Evolutionary conservation across 176 grass and related monocot genomes (phyloP).

Genomic region (Chrysopogon serrulatus): DNA sequence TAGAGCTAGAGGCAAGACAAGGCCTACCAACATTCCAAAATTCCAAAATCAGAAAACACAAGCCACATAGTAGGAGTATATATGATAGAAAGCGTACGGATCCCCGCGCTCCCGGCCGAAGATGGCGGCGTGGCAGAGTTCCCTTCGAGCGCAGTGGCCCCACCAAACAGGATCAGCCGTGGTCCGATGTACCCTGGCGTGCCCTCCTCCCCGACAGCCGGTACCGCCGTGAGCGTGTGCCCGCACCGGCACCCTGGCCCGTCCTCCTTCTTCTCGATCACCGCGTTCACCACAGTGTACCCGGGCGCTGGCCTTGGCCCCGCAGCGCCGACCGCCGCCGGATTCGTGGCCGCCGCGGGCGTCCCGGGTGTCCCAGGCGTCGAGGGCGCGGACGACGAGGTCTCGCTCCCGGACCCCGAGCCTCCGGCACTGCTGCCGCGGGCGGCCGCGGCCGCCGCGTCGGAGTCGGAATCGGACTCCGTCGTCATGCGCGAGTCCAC

Average conservation of each 20-base stretch:
- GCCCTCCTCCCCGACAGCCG: slow-evolving; percentile 86
- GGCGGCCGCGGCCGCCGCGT: slow-evolving; percentile 28
- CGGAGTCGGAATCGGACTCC: slow-evolving; percentile 70
- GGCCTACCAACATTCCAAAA: background rate
- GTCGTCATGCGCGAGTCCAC: slow-evolving; percentile 76
- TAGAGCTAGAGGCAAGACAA: background rate
- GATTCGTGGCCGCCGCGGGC: background rate
- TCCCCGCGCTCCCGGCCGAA: slow-evolving; percentile 78
- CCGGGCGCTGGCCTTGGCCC: slow-evolving; percentile 70
- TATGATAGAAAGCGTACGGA: slow-evolving; percentile 60
- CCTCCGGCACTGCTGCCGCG: slow-evolving; percentile 13
- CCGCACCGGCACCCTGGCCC: slow-evolving; percentile 86
- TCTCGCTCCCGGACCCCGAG: slow-evolving; percentile 22
- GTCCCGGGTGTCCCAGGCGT: slow-evolving; percentile 27
- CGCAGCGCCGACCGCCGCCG: slow-evolving; percentile 12
- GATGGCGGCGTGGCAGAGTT: slow-evolving; percentile 84
- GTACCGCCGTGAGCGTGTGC: slow-evolving; percentile 85
- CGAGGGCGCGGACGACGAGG: slow-evolving; percentile 30
- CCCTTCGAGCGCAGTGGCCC: slow-evolving; percentile 89
- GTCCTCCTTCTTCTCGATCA: slow-evolving; percentile 95
- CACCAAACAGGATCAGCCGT: slow-evolving; percentile 83
- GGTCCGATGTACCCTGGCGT: slow-evolving; percentile 67
- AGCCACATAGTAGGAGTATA: background rate
- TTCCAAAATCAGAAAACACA: slow-evolving; percentile 11
- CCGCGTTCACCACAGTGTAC: slow-evolving; percentile 74